Conservation (phyloP, 208 protist species). For the Trypanosomatidae sp. region DNA sequence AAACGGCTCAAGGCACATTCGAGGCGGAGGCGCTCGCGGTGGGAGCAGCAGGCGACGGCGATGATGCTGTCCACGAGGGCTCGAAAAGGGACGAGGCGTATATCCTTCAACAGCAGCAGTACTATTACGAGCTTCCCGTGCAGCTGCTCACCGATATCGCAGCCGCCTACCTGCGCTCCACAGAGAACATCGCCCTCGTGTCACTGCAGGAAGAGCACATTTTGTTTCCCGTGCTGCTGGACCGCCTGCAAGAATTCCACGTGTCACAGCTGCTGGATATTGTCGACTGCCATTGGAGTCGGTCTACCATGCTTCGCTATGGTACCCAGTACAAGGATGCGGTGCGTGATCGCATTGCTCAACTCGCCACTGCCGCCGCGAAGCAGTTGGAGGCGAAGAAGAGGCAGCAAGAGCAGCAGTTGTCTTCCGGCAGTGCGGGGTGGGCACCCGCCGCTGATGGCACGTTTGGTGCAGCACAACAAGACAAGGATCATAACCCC, state of each 20-base stretch:
- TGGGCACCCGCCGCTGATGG: neutral
- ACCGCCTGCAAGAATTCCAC: constrained; percentile 50
- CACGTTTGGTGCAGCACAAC: neutral
- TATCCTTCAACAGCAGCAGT: constrained; percentile 16
- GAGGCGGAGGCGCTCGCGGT: neutral
- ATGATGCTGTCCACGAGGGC: neutral
- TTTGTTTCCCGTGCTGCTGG: constrained; percentile 67
- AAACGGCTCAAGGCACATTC: neutral
- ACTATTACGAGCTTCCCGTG: constrained; percentile 28
- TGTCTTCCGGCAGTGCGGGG: neutral
- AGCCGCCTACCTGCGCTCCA: constrained; percentile 48
- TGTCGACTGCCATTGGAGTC: constrained; percentile 56
- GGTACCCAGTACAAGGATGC: constrained; percentile 55
- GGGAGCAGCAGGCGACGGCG: neutral
- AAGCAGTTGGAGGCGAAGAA: constrained; percentile 11
- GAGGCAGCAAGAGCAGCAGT: constrained; percentile 5
- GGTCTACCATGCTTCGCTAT: constrained; percentile 74
- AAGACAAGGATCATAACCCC: neutral
- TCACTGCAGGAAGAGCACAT: constrained; percentile 62
- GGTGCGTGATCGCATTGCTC: constrained; percentile 67
- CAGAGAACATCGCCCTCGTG: constrained; percentile 50
- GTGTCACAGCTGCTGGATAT: constrained; percentile 64
- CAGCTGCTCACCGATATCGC: constrained; percentile 37
- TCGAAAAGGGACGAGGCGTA: neutral
- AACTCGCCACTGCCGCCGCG: constrained; percentile 43